Evolutionary conservation across 2,329 filamentous ascomycete genomes (phyloP), one percentile per base, ranked within the genome.

Genomic region (Cercospora janseana): DNA sequence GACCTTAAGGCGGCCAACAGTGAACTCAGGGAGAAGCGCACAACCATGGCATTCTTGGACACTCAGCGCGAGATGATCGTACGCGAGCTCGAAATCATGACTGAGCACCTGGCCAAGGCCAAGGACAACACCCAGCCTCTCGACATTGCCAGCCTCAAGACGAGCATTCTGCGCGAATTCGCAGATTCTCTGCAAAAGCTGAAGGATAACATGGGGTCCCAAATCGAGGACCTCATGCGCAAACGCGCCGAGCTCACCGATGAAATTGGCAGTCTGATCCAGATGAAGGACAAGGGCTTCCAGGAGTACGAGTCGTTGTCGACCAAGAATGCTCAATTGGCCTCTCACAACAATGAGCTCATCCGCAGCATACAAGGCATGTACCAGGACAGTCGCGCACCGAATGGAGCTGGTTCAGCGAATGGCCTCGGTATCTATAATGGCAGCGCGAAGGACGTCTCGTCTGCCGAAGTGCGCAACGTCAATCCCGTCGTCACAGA

Each of bases 61-160:
- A 92, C 91, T 0, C 89, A 96, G 70, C 89, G 90, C 43, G 92
- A 97, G 70, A 91, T 97, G 68, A 92, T 95, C 72, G 88, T 97
- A 63, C 86, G 88, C 31, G 90, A 97, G 69, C 76, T 97, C 13
- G 89, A 95, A 65, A 86, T 92, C 28, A 80, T 96, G 63, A 91
- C 89, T 3, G 88, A 91, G 37, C 92, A 93, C 66, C 83, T 96
- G 15, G 87, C 92, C 66, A 82, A 82, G 45, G 90, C 89, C 47
- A 96, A 95, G 72, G 85, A 88, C 57, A 87, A 81, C 38, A 87
- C 87, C 64, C 82, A 86, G 46, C 84, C 88, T 4, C 76, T 97
- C 52, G 88, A 97, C 62, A 76, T 92, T 23, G 81, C 82, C 12
- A 85, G 88, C 55, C 71, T 86, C 55, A 82, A 82, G 60, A 82